phyloP scores from a whole-genome alignment of 306 rosid species.

The Rosa multiflora region DNA sequence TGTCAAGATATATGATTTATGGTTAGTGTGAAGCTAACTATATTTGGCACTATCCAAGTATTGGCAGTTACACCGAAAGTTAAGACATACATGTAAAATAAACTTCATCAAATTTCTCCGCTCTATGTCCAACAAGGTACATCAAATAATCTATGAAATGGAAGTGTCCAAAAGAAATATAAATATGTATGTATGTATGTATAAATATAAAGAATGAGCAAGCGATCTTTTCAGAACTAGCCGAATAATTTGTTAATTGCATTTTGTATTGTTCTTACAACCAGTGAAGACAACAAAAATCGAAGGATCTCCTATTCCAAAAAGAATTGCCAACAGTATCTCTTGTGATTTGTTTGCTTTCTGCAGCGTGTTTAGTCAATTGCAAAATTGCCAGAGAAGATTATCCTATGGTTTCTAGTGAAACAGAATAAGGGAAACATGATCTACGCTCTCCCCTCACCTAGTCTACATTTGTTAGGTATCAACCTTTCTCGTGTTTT shows the following conservation, averaged over 20 bases:
- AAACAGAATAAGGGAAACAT: conserved; percentile 51
- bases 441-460: conserved; percentile 44
- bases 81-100: too few species aligned
- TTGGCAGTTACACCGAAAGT: too few species aligned
- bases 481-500: conserved; percentile 10
- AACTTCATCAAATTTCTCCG: too few species aligned
- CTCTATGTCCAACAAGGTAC: too few species aligned
- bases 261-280: conserved; percentile 8
- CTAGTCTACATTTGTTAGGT: conserved; percentile 17
- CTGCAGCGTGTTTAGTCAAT: background rate
- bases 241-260: background rate
- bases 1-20: too few species aligned
- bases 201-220: too few species aligned
- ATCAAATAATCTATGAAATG: too few species aligned
- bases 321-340: background rate
- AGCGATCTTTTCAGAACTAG: background rate
- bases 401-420: conserved; percentile 17
- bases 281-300: background rate
- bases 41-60: too few species aligned
- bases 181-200: too few species aligned
- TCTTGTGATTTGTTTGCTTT: background rate
- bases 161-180: too few species aligned
- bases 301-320: background rate
- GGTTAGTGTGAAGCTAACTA: too few species aligned
- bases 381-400: conserved; percentile 4